Conservation (phyloP, 257 asterid genomes). For the Plantago ovata region DNA sequence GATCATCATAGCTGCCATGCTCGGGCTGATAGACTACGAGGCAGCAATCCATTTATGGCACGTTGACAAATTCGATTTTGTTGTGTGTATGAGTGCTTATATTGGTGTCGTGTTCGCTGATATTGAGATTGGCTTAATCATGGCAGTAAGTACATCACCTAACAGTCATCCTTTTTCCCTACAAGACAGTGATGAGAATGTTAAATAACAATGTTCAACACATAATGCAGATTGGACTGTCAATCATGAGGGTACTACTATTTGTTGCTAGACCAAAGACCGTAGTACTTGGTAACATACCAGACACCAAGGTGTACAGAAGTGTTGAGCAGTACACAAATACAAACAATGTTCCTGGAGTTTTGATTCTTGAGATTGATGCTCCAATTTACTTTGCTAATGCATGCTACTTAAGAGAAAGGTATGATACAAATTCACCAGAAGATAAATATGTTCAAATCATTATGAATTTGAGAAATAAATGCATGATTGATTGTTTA, state of each 20-base stretch:
- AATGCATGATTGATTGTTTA: background rate
- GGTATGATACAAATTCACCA: slow-evolving; percentile 33
- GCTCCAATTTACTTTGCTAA: slow-evolving; percentile 95
- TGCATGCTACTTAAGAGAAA: slow-evolving; percentile 84
- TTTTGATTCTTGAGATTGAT: slow-evolving; percentile 74
- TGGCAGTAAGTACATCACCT: slow-evolving; percentile 48
- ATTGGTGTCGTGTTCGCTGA: slow-evolving; percentile 79
- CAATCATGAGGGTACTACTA: slow-evolving; percentile 65
- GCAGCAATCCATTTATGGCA: slow-evolving; percentile 88
- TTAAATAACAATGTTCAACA: background rate
- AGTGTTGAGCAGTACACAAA: slow-evolving; percentile 73
- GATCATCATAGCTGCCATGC: slow-evolving; percentile 87
- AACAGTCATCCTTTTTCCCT: background rate
- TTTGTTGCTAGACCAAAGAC: slow-evolving; percentile 89
- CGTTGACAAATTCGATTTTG: slow-evolving; percentile 82
- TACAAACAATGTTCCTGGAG: slow-evolving; percentile 56
- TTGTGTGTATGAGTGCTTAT: slow-evolving; percentile 78
- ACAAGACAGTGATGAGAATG: no score
- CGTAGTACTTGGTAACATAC: slow-evolving; percentile 72
- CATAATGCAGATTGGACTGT: slow-evolving; percentile 57
- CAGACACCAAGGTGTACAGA: slow-evolving; percentile 65
- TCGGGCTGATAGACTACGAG: slow-evolving; percentile 85
- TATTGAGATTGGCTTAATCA: slow-evolving; percentile 68
- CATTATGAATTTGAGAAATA: background rate
- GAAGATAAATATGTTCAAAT: background rate